Evolutionary conservation across 1,284 basidiomycete genomes (phyloP).

Genomic region (Tausonia pullulans): DNA sequence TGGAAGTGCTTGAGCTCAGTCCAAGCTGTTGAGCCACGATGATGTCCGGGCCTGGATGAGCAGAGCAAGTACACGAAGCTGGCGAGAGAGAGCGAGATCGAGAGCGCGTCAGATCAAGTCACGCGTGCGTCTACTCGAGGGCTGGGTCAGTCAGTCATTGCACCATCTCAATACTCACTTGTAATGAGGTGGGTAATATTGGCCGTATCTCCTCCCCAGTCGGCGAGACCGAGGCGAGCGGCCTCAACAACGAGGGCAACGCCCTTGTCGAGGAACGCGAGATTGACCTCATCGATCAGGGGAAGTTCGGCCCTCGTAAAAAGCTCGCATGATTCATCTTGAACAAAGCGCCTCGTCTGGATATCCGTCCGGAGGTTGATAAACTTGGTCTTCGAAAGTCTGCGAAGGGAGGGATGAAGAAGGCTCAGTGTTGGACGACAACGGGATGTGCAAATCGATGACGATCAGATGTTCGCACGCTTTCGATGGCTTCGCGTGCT

Average conservation of each 20-base stretch:
- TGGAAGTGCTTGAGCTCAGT: constrained; percentile 11
- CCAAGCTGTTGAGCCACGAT: constrained; percentile 17
- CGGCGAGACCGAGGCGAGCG: constrained; percentile 16
- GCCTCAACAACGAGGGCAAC: constrained; percentile 17
- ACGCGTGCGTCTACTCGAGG: not conserved
- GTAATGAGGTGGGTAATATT: constrained; percentile 20
- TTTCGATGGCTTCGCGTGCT: no score
- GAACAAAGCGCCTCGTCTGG: constrained; percentile 16
- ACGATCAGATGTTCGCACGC: no score
- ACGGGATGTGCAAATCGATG: no score
- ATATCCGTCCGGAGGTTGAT: constrained; percentile 20
- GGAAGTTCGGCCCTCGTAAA: constrained; percentile 15
- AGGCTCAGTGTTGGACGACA: no score
- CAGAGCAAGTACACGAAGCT: constrained; percentile 19
- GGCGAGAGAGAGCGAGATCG: not conserved
- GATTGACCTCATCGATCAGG: constrained; percentile 18
- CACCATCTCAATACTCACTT: not conserved
- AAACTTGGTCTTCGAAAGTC: constrained; percentile 16
- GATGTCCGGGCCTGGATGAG: constrained; percentile 20
- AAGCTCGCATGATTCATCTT: constrained; percentile 3
- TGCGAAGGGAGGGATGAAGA: no score
- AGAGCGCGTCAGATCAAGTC: not conserved
- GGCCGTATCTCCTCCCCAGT: constrained; percentile 19
- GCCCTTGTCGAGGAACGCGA: constrained; percentile 19
- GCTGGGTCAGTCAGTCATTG: not conserved